These are phyloP conservation scores for Pythium aristosporum DNA, from an alignment of 352 stramenopile species.

Conservation along the genomic window DNA sequence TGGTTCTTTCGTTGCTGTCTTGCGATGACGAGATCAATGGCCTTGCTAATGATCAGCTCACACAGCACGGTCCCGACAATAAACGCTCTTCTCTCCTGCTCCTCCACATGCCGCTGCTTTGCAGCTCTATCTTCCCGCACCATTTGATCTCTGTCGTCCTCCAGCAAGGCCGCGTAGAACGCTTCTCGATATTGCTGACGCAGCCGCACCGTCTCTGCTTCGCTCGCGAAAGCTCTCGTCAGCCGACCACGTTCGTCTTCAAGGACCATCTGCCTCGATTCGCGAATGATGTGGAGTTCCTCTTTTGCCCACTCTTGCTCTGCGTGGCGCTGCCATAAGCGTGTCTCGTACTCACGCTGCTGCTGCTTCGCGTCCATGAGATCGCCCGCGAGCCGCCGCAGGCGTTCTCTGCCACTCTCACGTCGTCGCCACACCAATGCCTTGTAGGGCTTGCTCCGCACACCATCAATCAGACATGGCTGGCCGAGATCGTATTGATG, in stretches of 20 bases:
- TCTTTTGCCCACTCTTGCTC: background rate
- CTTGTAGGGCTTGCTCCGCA: conserved; percentile 21
- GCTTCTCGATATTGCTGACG: background rate
- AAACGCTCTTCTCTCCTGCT: background rate
- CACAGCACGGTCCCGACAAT: background rate
- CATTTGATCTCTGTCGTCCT: conserved; percentile 13
- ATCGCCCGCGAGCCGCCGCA: conserved; percentile 5
- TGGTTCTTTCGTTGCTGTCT: conserved; percentile 1
- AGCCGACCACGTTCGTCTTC: conserved; percentile 15
- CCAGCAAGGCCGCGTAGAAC: conserved; percentile 16
- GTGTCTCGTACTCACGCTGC: conserved; percentile 8
- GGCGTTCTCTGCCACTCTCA: conserved; percentile 18
- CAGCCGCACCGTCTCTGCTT: background rate
- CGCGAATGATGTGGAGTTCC: conserved; percentile 4
- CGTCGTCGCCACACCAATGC: conserved; percentile 26
- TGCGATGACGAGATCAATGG: background rate
- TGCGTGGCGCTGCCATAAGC: background rate
- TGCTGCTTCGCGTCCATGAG: background rate
- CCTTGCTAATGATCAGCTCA: background rate
- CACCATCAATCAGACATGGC: conserved; percentile 15
- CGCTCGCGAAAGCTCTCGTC: background rate
- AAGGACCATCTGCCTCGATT: conserved; percentile 18
- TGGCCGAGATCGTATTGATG: conserved; percentile 19
- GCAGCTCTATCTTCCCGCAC: conserved; percentile 1
- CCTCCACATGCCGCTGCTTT: background rate